Base-by-base conservation (phyloP, 2,329 filamentous ascomycete species). In the Cercospora citrullina region DNA sequence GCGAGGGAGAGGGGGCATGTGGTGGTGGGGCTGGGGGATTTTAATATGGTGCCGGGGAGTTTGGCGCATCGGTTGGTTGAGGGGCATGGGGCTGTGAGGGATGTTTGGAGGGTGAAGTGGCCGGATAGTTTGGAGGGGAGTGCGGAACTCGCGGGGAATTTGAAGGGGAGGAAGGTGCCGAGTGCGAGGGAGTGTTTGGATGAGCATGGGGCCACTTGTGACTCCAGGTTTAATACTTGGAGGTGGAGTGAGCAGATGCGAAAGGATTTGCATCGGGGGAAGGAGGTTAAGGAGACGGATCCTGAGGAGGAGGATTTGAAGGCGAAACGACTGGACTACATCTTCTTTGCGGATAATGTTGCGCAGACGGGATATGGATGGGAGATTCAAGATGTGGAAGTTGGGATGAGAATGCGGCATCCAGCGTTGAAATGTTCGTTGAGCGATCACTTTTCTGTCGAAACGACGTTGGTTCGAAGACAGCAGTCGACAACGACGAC, bases 401-500 rank as follows among this genome's bases (percentile, higher is more conserved):
- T 99, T 1, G 90, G 90, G 68, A 93, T 97, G 88, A 90, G 88
- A 21, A 87, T 90, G 77, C 89, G 92, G 9, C 94, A 97, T 79
- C 92, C 93, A 0, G 87, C 87, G 1, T 84, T 97, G 1, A 86
- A 88, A 70, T 97, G 93, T 81, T 96, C 93, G 1, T 84, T 98
- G 28, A 97, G 93, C 74, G 94, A 99, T 77, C 95, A 98, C 79
- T 98, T 97, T 79, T 93, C 92, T 23, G 91, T 98, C 63, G 91
- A 94, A 77, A 89, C 92, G 5, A 93, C 92, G 0, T 84, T 98
- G 9, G 80, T 82, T 4, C 84, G 86, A 12, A 63, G 57, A n/a
- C 26, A 65, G 14, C 26, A 14, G 5, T 42, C 30, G 31, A 28
- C 61, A 55, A 14, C 60, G 10, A 23, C 67, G 2, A 3, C 60